Base-by-base conservation (phyloP, 179 eudicot genomes). In the Monotropa hypopitys region DNA sequence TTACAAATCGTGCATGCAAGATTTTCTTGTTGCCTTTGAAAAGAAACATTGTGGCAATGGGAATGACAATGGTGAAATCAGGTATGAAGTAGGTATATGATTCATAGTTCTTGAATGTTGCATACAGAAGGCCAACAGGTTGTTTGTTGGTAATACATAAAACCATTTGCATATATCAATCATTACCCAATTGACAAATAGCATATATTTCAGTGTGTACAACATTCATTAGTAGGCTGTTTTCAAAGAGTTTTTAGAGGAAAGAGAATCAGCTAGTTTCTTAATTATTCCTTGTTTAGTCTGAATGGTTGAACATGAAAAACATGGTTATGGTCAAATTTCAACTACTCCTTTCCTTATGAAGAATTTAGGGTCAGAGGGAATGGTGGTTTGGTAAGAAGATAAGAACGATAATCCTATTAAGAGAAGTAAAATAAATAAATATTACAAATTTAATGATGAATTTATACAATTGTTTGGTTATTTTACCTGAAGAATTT, bases 1-100 rank as follows among this genome's bases (percentile, higher is more conserved):
- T 42, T 90, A 92, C 69, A 84, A 76, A 82, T 86, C 88, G 3
- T 89, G 89, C 73, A 91, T 94, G 97, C 93, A 94, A 80, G 98
- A 92, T 73, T 88, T 84, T 77, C 38, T 89, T 16, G 81, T 87
- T 7, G 78, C 80, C 8, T 88, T 83, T 54, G 93, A 90, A 82
- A 88, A 88, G 88, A 89, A 80, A 73, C 18, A 81, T 72, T 76
- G 57, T 30, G 81, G 80, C 81, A 80, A 70, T 61, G 82, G 54
- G 80, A 80, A 70, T 61, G 82, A 54, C 7, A 76, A 71, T 26
- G 63, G 40, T 72, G 78, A 77, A 73, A 54, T 68, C 78, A 77
- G 76, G 80, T 33, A 72, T 73, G n/a, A 43, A 51, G 69, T 65
- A 32, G 40, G 7, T 6, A 0, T 43, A n/a, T 18, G 32, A 43